Evolutionary conservation across 2,329 filamentous ascomycete species (phyloP).

Genomic region (Sordariomycetes sp.): DNA sequence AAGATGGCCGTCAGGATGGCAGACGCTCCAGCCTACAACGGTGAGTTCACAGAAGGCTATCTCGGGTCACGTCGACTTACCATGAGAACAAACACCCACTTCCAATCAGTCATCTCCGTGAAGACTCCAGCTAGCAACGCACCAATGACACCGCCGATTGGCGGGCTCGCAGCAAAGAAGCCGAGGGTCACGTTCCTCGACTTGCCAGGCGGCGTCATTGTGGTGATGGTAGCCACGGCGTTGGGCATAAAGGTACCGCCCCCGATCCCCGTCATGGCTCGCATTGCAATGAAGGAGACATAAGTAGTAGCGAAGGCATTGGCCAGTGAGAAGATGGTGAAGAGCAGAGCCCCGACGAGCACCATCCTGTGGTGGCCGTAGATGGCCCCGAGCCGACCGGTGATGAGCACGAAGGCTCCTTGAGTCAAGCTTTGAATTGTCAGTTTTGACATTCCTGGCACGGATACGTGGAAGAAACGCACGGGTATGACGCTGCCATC

Average conservation of each 20-base stretch:
- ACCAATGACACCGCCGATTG: constrained; percentile 33
- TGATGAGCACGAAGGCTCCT: constrained; percentile 42
- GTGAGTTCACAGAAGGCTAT: neutral
- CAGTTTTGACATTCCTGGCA: neutral
- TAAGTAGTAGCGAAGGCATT: constrained; percentile 33
- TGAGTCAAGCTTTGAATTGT: constrained; percentile 30
- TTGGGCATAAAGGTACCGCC: constrained; percentile 43
- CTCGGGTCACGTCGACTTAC: neutral
- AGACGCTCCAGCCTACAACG: no score
- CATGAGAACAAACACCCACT: constrained; percentile 2
- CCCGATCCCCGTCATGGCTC: constrained; percentile 37
- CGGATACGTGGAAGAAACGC: constrained; percentile 5
- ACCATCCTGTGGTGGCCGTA: constrained; percentile 41
- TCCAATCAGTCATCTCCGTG: constrained; percentile 2
- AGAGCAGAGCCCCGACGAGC: constrained; percentile 30
- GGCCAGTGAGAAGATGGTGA: constrained; percentile 30
- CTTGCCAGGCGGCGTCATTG: constrained; percentile 34
- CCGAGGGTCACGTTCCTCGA: constrained; percentile 33
- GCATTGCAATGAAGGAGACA: constrained; percentile 29
- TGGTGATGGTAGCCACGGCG: constrained; percentile 37
- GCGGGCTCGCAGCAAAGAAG: constrained; percentile 36
- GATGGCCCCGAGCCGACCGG: constrained; percentile 40
- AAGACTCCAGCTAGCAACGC: constrained; percentile 29
- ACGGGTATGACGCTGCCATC: constrained; percentile 29
- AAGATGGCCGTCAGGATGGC: constrained; percentile 5